Conservation (phyloP, 345 rosid genomes). For the Melaleuca alternifolia region DNA sequence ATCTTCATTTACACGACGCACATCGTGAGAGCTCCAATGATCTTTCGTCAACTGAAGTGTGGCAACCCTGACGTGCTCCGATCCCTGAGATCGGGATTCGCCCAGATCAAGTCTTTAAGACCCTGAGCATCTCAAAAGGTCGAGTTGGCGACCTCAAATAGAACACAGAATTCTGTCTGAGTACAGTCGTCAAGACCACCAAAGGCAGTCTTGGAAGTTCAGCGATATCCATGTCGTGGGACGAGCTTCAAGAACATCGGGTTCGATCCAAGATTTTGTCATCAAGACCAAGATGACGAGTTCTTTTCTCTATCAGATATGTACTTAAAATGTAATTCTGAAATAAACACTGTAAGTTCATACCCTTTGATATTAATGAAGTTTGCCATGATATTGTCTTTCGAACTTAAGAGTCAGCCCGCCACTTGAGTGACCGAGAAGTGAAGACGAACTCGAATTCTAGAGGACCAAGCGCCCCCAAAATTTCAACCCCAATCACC, state of each 20-base stretch:
- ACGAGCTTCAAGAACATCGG: neutral
- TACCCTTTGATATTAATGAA: neutral
- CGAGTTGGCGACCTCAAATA: neutral
- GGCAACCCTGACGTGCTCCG: neutral
- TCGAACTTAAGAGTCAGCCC: neutral
- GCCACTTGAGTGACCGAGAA: neutral
- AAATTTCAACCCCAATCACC: neutral
- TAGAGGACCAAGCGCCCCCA: neutral
- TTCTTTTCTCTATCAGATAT: neutral
- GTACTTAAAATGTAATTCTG: neutral
- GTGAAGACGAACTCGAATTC: neutral
- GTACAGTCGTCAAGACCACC: neutral
- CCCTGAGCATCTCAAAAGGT: neutral
- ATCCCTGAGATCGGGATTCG: neutral
- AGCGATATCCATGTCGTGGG: neutral
- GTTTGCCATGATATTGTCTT: neutral
- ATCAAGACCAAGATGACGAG: neutral
- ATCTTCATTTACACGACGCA: neutral
- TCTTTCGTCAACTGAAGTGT: neutral
- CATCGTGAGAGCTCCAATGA: neutral
- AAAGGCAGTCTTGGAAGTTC: neutral
- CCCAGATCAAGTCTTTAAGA: neutral
- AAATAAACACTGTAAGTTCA: neutral
- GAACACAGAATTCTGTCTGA: neutral
- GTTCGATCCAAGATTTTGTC: neutral